Conservation (phyloP, 1,139 yeast species). For the Taphrina deformans region DNA sequence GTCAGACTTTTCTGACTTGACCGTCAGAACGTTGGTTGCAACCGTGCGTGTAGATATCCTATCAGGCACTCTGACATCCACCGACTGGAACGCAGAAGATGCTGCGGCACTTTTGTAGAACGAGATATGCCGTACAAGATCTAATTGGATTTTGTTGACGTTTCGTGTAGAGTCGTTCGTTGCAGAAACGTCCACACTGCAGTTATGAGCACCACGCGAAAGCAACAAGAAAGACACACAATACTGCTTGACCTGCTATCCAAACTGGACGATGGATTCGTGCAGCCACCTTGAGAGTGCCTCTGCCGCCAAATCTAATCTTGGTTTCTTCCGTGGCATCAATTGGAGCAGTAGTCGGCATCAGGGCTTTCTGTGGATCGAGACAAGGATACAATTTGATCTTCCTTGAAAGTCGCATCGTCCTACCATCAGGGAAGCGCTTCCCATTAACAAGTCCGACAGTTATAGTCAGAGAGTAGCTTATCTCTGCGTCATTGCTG, state of each 20-base stretch:
- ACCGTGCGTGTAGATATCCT: conserved; percentile 23
- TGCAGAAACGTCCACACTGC: conserved; percentile 31
- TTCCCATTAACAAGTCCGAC: conserved; percentile 26
- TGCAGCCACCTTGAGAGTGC: conserved; percentile 33
- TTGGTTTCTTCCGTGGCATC: conserved; percentile 30
- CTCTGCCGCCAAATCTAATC: conserved; percentile 33
- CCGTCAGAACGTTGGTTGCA: conserved; percentile 17
- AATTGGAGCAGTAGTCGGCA: conserved; percentile 33
- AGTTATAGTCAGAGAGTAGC: conserved; percentile 25
- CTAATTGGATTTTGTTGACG: conserved; percentile 12
- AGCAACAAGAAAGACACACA: neutral
- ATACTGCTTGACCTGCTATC: conserved; percentile 35
- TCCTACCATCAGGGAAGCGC: conserved; percentile 29
- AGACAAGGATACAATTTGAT: conserved; percentile 30
- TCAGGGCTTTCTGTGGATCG: conserved; percentile 31
- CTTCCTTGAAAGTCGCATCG: conserved; percentile 11
- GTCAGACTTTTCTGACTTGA: conserved; percentile 14
- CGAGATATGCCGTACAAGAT: conserved; percentile 31
- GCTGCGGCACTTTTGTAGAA: conserved; percentile 34
- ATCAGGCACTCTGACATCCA: conserved; percentile 33
- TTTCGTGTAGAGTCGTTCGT: conserved; percentile 32
- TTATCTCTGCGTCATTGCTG: conserved; percentile 31
- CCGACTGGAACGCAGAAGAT: conserved; percentile 31
- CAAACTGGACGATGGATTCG: conserved; percentile 33
- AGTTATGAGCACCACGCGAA: neutral